These are phyloP conservation scores for Aspergillus olivimuriae DNA, from an alignment of 495 filamentous ascomycete species.

Conservation along the genomic window DNA sequence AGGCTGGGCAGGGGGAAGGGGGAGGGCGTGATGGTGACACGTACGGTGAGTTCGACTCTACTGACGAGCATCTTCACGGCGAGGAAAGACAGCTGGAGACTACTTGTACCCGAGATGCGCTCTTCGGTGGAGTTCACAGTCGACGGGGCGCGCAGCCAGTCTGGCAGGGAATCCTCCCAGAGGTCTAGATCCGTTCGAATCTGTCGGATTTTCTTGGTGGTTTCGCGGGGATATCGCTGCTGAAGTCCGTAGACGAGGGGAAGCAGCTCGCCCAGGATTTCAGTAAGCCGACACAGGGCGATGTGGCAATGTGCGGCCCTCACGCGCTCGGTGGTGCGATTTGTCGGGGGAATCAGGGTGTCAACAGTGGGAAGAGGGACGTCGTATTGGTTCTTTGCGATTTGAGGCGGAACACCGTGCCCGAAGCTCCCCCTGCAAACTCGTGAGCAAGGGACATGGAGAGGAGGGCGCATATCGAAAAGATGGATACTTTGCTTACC, in stretches of 20 bases:
- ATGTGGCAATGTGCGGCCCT: constrained; percentile 45
- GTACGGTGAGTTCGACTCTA: constrained; percentile 44
- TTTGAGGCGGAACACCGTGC: constrained; percentile 46
- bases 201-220: constrained; percentile 32
- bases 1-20: no score
- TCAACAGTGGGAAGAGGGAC: constrained; percentile 45
- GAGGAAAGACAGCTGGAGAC: constrained; percentile 45
- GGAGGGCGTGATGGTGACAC: no score
- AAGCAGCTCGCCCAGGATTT: constrained; percentile 46
- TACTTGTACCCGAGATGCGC: constrained; percentile 38
- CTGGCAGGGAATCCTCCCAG: constrained; percentile 42
- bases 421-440: constrained; percentile 45
- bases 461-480: no score
- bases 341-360: constrained; percentile 24
- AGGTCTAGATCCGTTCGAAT: constrained; percentile 41
- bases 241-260: constrained; percentile 45
- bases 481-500: no score
- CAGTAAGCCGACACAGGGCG: constrained; percentile 44
- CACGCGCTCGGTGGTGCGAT: constrained; percentile 36
- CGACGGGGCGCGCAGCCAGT: constrained; percentile 31
- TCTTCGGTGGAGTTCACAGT: constrained; percentile 19
- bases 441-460: no score
- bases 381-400: constrained; percentile 46
- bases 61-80: constrained; percentile 47
- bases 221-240: constrained; percentile 36